A percentile compares a stretch with the other conserved stretches of the same genome.
phyloP scores from a whole-genome alignment of 1,284 basidiomycete species.

The Leccinum subfulvum region DNA sequence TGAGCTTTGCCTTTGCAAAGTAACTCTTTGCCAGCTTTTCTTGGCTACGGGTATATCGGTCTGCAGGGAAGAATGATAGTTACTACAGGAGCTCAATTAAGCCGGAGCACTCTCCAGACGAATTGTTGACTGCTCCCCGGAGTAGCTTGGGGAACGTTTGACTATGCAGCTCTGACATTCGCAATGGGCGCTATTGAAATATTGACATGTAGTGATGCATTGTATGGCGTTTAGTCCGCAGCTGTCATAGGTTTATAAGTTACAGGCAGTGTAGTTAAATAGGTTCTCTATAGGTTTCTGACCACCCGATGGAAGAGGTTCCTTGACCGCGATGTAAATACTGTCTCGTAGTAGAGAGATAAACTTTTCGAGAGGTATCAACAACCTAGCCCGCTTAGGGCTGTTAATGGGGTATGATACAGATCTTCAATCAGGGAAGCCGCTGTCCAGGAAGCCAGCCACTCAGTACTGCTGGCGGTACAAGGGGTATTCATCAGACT shows the following conservation, averaged over 20 bases:
- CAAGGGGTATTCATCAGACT: slow-evolving; percentile 35
- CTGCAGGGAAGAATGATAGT: slow-evolving; percentile 42
- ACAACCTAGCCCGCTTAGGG: not conserved
- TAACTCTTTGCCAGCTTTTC: slow-evolving; percentile 42
- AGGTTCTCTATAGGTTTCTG: not conserved
- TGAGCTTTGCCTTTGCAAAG: slow-evolving; percentile 37
- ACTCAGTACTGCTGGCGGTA: slow-evolving; percentile 24
- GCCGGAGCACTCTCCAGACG: slow-evolving; percentile 67
- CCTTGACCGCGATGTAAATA: not conserved
- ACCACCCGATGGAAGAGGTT: not conserved
- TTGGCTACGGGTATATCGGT: slow-evolving; percentile 50
- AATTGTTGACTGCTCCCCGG: slow-evolving; percentile 37
- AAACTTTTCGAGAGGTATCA: not conserved
- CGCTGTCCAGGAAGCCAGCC: not conserved
- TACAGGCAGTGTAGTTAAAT: not conserved
- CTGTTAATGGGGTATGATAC: not conserved
- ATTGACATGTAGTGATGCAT: not conserved
- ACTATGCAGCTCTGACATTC: slow-evolving; percentile 69
- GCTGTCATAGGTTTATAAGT: not conserved
- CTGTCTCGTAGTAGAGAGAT: not conserved
- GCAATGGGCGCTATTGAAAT: not conserved
- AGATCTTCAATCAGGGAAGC: not conserved
- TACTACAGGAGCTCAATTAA: slow-evolving; percentile 63
- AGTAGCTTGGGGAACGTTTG: slow-evolving; percentile 63
- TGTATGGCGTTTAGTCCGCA: not conserved